These are phyloP conservation scores for Xylaria sp. DNA, from an alignment of 2,329 filamentous ascomycete species.

Conservation along the genomic window DNA sequence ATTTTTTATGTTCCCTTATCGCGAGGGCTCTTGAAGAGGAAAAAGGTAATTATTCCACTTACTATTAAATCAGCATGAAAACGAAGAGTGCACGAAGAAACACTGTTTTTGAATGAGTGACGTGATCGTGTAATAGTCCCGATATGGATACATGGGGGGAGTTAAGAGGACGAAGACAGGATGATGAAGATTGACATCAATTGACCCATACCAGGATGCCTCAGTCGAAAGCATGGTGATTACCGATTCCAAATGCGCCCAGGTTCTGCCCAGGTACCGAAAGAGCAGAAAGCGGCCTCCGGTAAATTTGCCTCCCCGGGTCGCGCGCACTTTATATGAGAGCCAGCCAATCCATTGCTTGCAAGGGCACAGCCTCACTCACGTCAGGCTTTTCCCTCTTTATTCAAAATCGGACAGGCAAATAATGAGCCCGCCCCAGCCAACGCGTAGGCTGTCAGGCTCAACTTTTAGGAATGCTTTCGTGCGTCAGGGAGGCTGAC, in stretches of 20 bases:
- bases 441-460: slow-evolving; percentile 19
- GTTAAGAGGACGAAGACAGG: background rate
- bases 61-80: background rate
- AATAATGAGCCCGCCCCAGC: slow-evolving; percentile 17
- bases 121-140: background rate
- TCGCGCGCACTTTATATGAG: slow-evolving; percentile 3
- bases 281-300: slow-evolving; percentile 32
- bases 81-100: background rate
- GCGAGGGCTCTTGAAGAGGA: background rate
- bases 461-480: background rate
- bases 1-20: slow-evolving; percentile 11
- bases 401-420: slow-evolving; percentile 10
- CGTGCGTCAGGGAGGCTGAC: slow-evolving; percentile 11
- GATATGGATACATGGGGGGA: background rate
- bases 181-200: background rate
- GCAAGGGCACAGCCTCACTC: slow-evolving; percentile 33
- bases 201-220: slow-evolving; percentile 13
- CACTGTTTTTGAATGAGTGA: background rate
- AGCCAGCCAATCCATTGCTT: background rate
- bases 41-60: background rate
- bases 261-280: background rate
- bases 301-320: slow-evolving; percentile 24
- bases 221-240: slow-evolving; percentile 5
- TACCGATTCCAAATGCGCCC: slow-evolving; percentile 27
- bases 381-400: slow-evolving; percentile 22